phyloP scores from a whole-genome alignment of 1,284 basidiomycete species.

The Cryptococcus sp. region DNA sequence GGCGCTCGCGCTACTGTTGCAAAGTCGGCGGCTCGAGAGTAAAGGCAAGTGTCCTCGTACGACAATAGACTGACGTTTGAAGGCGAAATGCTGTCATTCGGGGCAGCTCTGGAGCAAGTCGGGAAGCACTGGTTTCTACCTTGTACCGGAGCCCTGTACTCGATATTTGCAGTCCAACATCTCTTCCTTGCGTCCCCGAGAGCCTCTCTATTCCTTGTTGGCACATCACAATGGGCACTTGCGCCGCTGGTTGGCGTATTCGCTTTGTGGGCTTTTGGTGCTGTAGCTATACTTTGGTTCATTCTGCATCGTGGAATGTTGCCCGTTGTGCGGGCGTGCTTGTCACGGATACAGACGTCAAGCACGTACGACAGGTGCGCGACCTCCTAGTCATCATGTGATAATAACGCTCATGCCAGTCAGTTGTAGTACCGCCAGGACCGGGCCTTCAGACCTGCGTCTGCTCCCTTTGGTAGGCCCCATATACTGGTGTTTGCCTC shows the following conservation, averaged over 20 bases:
- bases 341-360: no score
- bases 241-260: constrained; percentile 16
- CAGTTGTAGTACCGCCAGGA: no score
- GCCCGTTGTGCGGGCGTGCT: no score
- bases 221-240: constrained; percentile 11
- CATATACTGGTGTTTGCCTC: constrained; percentile 75
- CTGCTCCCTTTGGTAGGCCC: constrained; percentile 61
- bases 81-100: not conserved
- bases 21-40: not conserved
- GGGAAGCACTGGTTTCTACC: not conserved
- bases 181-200: not conserved
- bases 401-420: no score
- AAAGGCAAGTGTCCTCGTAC: constrained; percentile 15
- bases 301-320: no score
- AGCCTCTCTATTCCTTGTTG: constrained; percentile 7
- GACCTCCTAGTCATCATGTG: not conserved
- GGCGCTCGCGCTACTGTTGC: constrained; percentile 11
- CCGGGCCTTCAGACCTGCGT: constrained; percentile 7
- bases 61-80: not conserved
- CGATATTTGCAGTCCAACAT: not conserved
- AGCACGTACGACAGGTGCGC: no score
- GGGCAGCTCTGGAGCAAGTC: not conserved
- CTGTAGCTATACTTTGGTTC: no score
- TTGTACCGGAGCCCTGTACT: not conserved
- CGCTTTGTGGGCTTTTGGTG: constrained; percentile 17